Evolutionary conservation across 164 flowering plant genomes (phyloP), one percentile per base, ranked within the genome.

Genomic region (Platanus orientalis): DNA sequence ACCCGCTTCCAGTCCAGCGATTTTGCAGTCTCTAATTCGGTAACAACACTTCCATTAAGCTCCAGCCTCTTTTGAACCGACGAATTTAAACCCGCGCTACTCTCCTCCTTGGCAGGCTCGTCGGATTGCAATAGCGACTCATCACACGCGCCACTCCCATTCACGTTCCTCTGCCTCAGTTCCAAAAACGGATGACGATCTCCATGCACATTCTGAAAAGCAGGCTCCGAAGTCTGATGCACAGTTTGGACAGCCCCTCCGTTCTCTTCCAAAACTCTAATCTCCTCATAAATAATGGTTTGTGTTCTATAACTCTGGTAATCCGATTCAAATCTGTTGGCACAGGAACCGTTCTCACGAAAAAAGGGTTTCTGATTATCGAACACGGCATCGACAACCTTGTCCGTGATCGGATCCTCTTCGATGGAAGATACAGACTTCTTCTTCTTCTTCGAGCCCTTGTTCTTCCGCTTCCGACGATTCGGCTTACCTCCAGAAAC

Each of bases 1-100:
- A 85, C 47, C 34, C 62, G 78, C 67, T 78, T 85, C 96, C 96
- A 90, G 76, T 90, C 94, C 80, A 86, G 71, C 0, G 87, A 86
- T 63, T 73, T 79, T 27, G 68, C 85, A 13, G 80, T 84, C 57
- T 79, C 86, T 73, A 86, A 69, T 66, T 64, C 79, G 52, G 63
- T 57, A 23, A 71, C 75, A 29, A 58, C 70, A 42, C 56, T 65
- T 21, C 79, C 82, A 60, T 80, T 79, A 30, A 72, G 53, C 56
- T 76, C 82, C 39, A 50, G 40, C 23, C 58, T 59, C 56, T 51
- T 72, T 50, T 65, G 65, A 40, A 30, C 65, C 34, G 55, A 40
- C 44, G 67, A 69, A 44, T 63, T 48, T 62, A 30, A 34, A 48
- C 70, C 70, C 7, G 3, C 52, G 3, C 51, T 4, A 3, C n/a